Base-by-base conservation (phyloP, 1,139 yeast genomes). In the Arxiozyma slooffiae region DNA sequence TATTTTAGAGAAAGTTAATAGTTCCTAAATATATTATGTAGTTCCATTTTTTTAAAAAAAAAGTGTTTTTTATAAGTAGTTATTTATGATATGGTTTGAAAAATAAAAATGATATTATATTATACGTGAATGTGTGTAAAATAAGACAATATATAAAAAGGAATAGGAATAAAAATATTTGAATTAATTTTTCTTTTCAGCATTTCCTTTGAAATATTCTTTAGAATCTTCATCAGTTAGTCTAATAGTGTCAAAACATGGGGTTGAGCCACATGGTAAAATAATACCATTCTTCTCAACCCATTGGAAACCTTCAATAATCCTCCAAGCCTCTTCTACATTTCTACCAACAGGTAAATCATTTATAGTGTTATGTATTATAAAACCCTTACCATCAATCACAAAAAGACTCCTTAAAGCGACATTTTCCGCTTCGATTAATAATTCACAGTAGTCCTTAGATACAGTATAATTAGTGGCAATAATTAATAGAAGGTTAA, bases 311-410 rank as follows among this genome's bases (percentile, higher is more conserved):
- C 97, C 97, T 71, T 92, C 97, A 60, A 92, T 81, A 71, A 92
- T 82, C 85, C 98, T 89, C 70, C 87, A 79, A 62, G 97, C 85
- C 80, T 92, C 98, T 61, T 89, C 96, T 61, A 90, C 97, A 66
- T 88, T 85, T 81, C 98, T 89, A 73, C 98, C 98, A 63, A 92
- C 98, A 71, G 97, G 96, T 72, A 90, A 84, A 73, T 92, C 97
- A 79, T 92, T 90, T 79, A 90, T 79, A 75, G 97, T 89, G 76
- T 85, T 79, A 79, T 90, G 97, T 85, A 97, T 88, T 67, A 90
- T 80, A 65, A 71, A 71, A 67, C 97, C 97, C 74, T 84, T 81
- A 71, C 97, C 97, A 77, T 92, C 97, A 68, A 92, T 92, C 75
- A 92, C 75, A 79, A 92, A 92, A 75, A 90, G 82, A 73, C 97